Conservation (phyloP, 176 grass and related monocot genomes). For the Hyparrhenia diplandra region DNA sequence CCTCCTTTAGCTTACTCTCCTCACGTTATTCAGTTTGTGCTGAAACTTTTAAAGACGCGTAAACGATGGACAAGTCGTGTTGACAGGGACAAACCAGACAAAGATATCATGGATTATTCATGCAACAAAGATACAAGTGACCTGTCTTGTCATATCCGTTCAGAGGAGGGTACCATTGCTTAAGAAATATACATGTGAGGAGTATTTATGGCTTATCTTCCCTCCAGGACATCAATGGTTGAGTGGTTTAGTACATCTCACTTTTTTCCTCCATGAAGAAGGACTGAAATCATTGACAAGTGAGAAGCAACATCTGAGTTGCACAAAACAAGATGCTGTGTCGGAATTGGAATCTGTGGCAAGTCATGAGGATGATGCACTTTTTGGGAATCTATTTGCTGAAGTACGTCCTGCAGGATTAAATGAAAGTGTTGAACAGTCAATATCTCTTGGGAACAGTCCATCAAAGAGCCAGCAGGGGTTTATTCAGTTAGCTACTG, state of each 20-base stretch:
- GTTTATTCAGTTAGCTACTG: conserved; percentile 67
- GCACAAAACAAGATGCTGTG: conserved; percentile 52
- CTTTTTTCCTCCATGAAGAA: conserved; percentile 72
- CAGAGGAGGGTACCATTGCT: conserved; percentile 49
- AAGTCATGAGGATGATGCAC: conserved; percentile 91
- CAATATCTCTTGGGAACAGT: conserved; percentile 33
- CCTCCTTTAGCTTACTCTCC: conserved; percentile 84
- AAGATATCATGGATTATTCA: conserved; percentile 31
- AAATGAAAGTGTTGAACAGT: conserved; percentile 63
- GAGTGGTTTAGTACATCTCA: conserved; percentile 77
- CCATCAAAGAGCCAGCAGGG: conserved; percentile 42
- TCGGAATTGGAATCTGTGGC: conserved; percentile 69
- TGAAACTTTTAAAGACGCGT: conserved; percentile 58
- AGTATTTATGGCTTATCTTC: conserved; percentile 67
- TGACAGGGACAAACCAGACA: conserved; percentile 43
- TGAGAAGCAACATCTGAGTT: conserved; percentile 60
- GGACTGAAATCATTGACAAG: conserved; percentile 57
- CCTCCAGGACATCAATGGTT: conserved; percentile 76
- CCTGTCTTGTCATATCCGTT: conserved; percentile 63
- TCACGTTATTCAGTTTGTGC: conserved; percentile 63
- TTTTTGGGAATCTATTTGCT: conserved; percentile 92
- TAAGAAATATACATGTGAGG: conserved; percentile 60
- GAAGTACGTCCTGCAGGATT: conserved; percentile 62
- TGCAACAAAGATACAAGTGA: conserved; percentile 33
- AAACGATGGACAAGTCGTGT: conserved; percentile 49